phyloP scores from a whole-genome alignment of 345 rosid genomes.

The Turnera subulata region DNA sequence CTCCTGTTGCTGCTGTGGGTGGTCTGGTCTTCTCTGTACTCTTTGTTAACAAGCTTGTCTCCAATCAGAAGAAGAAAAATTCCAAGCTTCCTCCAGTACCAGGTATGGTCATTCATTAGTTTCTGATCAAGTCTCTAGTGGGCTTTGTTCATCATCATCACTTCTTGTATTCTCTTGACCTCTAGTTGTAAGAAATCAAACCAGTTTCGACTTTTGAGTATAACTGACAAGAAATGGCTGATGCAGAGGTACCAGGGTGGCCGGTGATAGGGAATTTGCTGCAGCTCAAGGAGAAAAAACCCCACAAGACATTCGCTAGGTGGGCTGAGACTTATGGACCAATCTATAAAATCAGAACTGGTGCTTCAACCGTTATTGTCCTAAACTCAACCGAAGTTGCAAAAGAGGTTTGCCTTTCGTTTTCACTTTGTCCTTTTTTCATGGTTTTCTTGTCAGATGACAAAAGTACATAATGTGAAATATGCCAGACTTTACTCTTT shows the following conservation, averaged over 20 bases:
- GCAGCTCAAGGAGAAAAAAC: conserved; percentile 88
- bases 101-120: conserved; percentile 31
- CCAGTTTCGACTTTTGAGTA: background rate
- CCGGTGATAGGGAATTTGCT: conserved; percentile 82
- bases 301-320: conserved; percentile 62
- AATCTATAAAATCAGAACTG: conserved; percentile 68
- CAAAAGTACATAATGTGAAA: too few species aligned
- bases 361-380: conserved; percentile 60
- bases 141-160: background rate
- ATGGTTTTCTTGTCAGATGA: too few species aligned
- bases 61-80: conserved; percentile 26
- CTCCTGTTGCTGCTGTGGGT: conserved; percentile 36
- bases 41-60: conserved; percentile 28
- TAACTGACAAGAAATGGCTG: too few species aligned
- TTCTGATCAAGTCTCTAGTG: background rate
- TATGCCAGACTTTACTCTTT: too few species aligned
- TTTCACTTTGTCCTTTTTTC: background rate
- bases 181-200: background rate
- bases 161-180: background rate
- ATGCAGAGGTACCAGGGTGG: conserved; percentile 72
- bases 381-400: conserved; percentile 62
- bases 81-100: conserved; percentile 53
- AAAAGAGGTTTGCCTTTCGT: conserved; percentile 56
- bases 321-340: conserved; percentile 90
- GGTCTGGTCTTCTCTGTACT: conserved; percentile 31